phyloP scores from a whole-genome alignment of 148 eudicot genomes.

The Rhododendron williamsianum region DNA sequence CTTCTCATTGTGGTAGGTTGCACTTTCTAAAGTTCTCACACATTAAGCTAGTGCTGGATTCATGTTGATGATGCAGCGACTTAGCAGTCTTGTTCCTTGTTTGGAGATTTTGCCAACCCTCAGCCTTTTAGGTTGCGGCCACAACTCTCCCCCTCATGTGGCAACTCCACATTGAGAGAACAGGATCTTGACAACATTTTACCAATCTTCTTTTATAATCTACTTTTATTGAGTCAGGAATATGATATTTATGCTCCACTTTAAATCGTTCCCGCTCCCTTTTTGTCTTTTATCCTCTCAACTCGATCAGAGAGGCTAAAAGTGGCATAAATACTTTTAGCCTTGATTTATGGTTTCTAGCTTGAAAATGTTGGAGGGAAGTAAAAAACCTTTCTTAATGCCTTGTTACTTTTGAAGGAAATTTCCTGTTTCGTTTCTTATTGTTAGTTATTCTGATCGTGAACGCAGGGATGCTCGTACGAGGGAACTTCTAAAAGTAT shows the following conservation, averaged over 20 bases:
- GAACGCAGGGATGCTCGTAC: conserved; percentile 92
- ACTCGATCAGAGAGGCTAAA: not conserved
- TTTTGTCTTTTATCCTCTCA: not conserved
- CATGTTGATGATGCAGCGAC: not conserved
- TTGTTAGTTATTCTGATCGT: conserved; percentile 7
- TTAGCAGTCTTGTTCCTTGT: not conserved
- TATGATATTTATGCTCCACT: not conserved
- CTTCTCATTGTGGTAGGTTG: conserved; percentile 84
- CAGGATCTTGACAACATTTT: not conserved
- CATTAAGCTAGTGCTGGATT: not conserved
- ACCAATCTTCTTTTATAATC: not conserved
- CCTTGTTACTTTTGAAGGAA: not conserved
- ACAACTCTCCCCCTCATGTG: not conserved
- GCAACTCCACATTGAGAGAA: not conserved
- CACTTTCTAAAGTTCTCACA: conserved; percentile 5
- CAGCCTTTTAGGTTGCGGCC: not conserved
- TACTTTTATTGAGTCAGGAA: not conserved
- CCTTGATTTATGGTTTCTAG: not conserved
- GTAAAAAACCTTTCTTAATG: not conserved
- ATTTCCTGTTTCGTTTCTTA: not conserved
- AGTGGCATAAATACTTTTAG: not conserved
- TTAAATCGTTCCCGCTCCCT: not conserved
- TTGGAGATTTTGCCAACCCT: not conserved
- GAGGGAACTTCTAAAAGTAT: conserved; percentile 87
- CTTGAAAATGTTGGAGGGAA: not conserved